Evolutionary conservation across 345 rosid species (phyloP).

Genomic region (Excoecaria agallocha): DNA sequence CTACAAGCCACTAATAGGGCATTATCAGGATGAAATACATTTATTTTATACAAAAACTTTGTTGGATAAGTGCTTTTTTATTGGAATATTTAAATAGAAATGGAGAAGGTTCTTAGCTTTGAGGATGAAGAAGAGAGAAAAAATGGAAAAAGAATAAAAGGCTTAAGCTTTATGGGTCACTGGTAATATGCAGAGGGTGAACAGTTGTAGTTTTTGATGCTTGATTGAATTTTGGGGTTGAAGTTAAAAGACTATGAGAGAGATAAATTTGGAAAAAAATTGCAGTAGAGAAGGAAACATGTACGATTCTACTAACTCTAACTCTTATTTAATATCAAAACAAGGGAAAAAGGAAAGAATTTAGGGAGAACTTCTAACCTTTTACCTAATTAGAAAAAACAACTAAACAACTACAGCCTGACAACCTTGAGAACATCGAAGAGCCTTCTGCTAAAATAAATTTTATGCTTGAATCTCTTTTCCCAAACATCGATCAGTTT

Average conservation of each 20-base stretch:
- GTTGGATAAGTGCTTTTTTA: background rate
- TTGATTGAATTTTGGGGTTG: background rate
- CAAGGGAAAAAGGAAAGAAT: background rate
- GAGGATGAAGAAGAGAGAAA: no score
- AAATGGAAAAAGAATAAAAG: background rate
- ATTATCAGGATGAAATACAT: background rate
- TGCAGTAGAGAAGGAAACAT: background rate
- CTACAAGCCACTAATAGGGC: constrained; percentile 9
- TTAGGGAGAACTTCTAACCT: background rate
- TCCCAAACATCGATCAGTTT: constrained; percentile 53
- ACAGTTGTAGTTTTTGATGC: background rate
- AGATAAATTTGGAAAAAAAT: background rate
- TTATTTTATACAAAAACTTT: background rate
- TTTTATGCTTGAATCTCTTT: constrained; percentile 44
- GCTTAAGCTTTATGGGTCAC: background rate
- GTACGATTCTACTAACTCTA: no score
- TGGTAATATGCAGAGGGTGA: background rate
- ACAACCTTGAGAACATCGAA: background rate
- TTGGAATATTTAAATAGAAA: background rate
- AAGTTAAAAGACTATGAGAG: background rate
- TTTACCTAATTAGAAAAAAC: background rate
- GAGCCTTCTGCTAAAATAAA: constrained; percentile 35
- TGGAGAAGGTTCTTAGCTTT: constrained; percentile 7
- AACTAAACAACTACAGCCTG: background rate
- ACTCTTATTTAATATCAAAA: background rate